phyloP scores from a whole-genome alignment of 768 basidiomycete genomes.

The Pseudohyphozyma bogoriensis region DNA sequence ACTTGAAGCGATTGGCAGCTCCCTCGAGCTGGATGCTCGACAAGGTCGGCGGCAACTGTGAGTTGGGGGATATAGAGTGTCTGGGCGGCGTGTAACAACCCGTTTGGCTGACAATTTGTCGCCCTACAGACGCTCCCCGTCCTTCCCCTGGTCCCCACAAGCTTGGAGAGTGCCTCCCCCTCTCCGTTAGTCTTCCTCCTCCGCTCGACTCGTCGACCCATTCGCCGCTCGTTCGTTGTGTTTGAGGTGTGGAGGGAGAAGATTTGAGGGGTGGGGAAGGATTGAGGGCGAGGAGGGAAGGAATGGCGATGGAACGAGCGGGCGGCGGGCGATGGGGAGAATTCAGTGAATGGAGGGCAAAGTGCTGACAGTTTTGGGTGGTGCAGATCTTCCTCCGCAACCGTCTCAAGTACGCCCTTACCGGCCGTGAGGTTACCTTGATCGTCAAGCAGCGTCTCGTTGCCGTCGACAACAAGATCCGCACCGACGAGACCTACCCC shows the following conservation, averaged over 20 bases:
- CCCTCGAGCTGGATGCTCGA: conserved; percentile 99
- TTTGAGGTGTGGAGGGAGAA: no score
- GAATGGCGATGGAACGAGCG: neutral
- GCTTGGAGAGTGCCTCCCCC: conserved; percentile 93
- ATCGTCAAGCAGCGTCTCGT: conserved; percentile 94
- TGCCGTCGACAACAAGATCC: conserved; percentile 97
- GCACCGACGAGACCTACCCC: conserved; percentile 94
- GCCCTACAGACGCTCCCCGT: conserved; percentile 51
- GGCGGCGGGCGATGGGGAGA: neutral
- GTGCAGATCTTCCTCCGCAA: conserved; percentile 81
- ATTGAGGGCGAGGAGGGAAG: neutral
- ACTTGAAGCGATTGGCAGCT: conserved; percentile 90
- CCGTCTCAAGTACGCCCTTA: conserved; percentile 97
- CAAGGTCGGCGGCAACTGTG: conserved; percentile 66
- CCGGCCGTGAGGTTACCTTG: conserved; percentile 84
- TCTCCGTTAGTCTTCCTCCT: conserved; percentile 43
- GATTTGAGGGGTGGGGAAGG: neutral
- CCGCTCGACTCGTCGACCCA: neutral
- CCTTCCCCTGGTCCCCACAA: conserved; percentile 98
- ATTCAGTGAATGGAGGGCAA: neutral
- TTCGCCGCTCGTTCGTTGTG: neutral
- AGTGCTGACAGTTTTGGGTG: neutral
- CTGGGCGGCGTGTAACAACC: neutral
- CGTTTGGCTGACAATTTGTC: neutral
- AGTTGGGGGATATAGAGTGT: conserved; percentile 36